These are phyloP conservation scores for Penicillium italicum DNA, from an alignment of 2,329 filamentous ascomycete genomes.

Conservation along the genomic window DNA sequence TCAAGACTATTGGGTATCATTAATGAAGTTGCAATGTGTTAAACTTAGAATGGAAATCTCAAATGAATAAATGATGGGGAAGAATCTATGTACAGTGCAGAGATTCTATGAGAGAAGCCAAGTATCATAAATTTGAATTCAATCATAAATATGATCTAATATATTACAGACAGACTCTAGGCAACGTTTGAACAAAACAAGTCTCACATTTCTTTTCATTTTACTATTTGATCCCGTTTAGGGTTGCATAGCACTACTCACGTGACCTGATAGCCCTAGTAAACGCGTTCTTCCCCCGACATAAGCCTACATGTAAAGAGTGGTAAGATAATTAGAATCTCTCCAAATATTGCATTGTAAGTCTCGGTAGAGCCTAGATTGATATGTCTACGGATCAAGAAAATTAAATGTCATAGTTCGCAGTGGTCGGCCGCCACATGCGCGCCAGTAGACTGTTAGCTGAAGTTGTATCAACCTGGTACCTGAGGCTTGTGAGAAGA, in stretches of 20 bases:
- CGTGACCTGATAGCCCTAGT: neutral
- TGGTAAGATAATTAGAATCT: neutral
- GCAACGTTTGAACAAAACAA: neutral
- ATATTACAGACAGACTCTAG: neutral
- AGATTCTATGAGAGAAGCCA: too few relatives aligned
- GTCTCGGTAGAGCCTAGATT: neutral
- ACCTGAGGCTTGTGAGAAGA: too few relatives aligned
- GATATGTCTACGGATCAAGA: too few relatives aligned
- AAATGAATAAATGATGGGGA: neutral
- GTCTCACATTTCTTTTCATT: neutral
- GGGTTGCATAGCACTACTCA: neutral
- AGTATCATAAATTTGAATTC: too few relatives aligned
- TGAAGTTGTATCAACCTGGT: neutral
- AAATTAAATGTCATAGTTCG: too few relatives aligned
- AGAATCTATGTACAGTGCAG: too few relatives aligned
- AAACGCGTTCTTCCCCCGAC: neutral
- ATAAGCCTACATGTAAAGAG: too few relatives aligned
- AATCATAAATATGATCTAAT: too few relatives aligned
- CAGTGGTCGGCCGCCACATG: neutral
- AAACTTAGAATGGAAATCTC: neutral
- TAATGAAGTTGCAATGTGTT: too few relatives aligned
- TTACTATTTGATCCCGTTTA: neutral
- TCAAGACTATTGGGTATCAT: neutral
- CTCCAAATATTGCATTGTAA: neutral
- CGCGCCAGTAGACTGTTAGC: too few relatives aligned